Evolutionary conservation across 2,329 filamentous ascomycete genomes (phyloP), one percentile per base, ranked within the genome.

Genomic region (Venturia carpophila): DNA sequence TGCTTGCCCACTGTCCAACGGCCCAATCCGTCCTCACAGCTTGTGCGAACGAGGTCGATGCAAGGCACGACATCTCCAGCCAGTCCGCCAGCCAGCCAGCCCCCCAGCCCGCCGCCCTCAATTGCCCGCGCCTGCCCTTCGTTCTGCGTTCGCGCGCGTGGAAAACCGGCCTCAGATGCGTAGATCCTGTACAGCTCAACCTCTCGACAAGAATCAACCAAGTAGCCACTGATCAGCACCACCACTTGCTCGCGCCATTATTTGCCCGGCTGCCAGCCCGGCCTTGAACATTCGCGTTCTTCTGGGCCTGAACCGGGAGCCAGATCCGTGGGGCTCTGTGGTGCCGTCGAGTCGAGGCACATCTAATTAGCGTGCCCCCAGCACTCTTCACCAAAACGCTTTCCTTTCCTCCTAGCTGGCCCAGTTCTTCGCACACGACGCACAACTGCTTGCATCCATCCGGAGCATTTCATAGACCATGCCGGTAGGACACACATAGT

Each of bases 291-390:
- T n/a, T n/a, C n/a, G n/a, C 37, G 0, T 27, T 43, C 27, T 45
- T 45, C n/a, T 34, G 30, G 6, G 30, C 30, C 30, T 34, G 42
- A 42, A 42, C 42, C 60, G 39, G 60, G 37, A 61, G 39, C 39
- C 42, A 42, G 60, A 43, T 6, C 37, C 39, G 60, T 42, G 60
- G 58, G 60, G 24, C 42, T 45, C 60, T 61, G 56, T 60, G 42
- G 34, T 45, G 43, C 60, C 7, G 27, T 42, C 60, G 60, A 61
- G 27, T 42, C 60, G 60, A 61, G 42, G 60, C 37, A 45, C 37
- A 43, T n/a, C 60, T 42, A 61, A 42, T 61, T 61, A 61, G 60
- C 60, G 37, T 42, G 60, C 60, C 60, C 58, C 60, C 42, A 61
- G 60, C 60, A 61, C 34, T 61, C 60, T 61, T 61, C 60, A 61